Percentiles rank a stretch among this genome's conserved stretches.
These are phyloP conservation scores for Saccharomyces kudriavzevii DNA, from an alignment of 805 yeast species.

Conservation along the genomic window DNA sequence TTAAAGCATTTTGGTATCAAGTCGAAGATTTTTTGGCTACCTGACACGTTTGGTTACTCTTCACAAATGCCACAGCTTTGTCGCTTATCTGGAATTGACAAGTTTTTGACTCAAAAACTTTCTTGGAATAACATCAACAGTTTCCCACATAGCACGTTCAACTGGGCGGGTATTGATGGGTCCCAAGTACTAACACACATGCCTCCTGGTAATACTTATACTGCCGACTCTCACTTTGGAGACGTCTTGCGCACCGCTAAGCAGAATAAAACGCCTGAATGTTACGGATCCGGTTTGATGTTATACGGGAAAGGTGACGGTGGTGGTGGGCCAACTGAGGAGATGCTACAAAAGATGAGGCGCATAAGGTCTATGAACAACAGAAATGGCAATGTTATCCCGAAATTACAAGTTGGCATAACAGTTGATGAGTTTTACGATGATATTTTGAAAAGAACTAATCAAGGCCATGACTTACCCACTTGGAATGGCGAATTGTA, in stretches of 20 bases:
- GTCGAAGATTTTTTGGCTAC: slow-evolving; percentile 83
- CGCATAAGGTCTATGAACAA: slow-evolving; percentile 84
- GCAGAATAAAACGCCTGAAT: slow-evolving; percentile 78
- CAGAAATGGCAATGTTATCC: slow-evolving; percentile 63
- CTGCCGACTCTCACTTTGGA: slow-evolving; percentile 88
- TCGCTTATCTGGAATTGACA: slow-evolving; percentile 73
- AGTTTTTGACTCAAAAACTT: slow-evolving; percentile 84
- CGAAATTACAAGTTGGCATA: slow-evolving; percentile 69
- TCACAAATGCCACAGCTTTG: slow-evolving; percentile 93
- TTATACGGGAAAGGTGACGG: slow-evolving; percentile 95
- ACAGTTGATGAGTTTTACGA: slow-evolving; percentile 73
- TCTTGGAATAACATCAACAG: slow-evolving; percentile 93
- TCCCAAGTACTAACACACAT: slow-evolving; percentile 89
- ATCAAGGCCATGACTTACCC: slow-evolving; percentile 61
- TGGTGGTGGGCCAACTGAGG: slow-evolving; percentile 96
- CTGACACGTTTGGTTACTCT: slow-evolving; percentile 95
- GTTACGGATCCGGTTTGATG: slow-evolving; percentile 72
- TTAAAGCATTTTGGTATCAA: slow-evolving; percentile 69
- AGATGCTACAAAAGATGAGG: slow-evolving; percentile 86
- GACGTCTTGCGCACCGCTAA: slow-evolving; percentile 74
- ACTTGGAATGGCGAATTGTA: slow-evolving; percentile 92
- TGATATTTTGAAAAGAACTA: slow-evolving; percentile 50
- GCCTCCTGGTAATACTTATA: slow-evolving; percentile 97
- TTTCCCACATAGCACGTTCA: slow-evolving; percentile 85
- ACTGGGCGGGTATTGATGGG: slow-evolving; percentile 93